phyloP scores from a whole-genome alignment of 2,329 filamentous ascomycete genomes.

The Clonostachys solani region DNA sequence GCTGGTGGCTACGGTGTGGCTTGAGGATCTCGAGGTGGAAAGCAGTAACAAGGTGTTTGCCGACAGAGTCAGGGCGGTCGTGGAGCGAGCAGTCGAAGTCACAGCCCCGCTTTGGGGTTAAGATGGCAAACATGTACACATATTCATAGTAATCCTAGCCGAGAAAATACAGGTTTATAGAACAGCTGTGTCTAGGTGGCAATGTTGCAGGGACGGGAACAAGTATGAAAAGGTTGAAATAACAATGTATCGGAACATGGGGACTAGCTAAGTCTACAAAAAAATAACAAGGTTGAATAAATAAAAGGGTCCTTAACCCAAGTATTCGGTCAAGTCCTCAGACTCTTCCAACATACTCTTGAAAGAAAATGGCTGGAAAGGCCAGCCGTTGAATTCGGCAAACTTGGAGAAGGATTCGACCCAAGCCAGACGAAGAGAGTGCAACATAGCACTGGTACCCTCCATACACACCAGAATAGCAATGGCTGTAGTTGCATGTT shows the following conservation, averaged over 20 bases:
- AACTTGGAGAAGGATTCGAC: slow-evolving; percentile 98
- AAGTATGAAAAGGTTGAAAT: background rate
- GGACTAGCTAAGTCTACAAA: slow-evolving; percentile 1
- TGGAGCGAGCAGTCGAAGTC: slow-evolving; percentile 85
- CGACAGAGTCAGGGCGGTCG: slow-evolving; percentile 82
- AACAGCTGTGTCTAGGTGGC: background rate
- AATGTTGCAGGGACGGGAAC: background rate
- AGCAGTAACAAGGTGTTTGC: slow-evolving; percentile 73
- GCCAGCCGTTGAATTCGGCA: slow-evolving; percentile 84
- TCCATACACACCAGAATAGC: slow-evolving; percentile 87
- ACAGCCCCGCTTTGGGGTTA: slow-evolving; percentile 69
- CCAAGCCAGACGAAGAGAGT: slow-evolving; percentile 88
- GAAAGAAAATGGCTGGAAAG: slow-evolving; percentile 89
- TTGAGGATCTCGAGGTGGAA: slow-evolving; percentile 89
- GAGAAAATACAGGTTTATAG: background rate
- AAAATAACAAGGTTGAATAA: slow-evolving; percentile 10
- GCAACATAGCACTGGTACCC: slow-evolving; percentile 92
- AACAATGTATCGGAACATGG: background rate
- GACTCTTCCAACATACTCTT: slow-evolving; percentile 81
- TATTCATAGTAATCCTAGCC: background rate
- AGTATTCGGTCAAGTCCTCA: slow-evolving; percentile 52
- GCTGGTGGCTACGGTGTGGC: slow-evolving; percentile 82
- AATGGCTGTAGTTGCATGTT: slow-evolving; percentile 25
- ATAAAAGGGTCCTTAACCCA: slow-evolving; percentile 29
- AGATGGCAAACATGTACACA: background rate